These are phyloP conservation scores for Kitagawia praeruptora DNA, from an alignment of 129 eudicot species.

Conservation along the genomic window DNA sequence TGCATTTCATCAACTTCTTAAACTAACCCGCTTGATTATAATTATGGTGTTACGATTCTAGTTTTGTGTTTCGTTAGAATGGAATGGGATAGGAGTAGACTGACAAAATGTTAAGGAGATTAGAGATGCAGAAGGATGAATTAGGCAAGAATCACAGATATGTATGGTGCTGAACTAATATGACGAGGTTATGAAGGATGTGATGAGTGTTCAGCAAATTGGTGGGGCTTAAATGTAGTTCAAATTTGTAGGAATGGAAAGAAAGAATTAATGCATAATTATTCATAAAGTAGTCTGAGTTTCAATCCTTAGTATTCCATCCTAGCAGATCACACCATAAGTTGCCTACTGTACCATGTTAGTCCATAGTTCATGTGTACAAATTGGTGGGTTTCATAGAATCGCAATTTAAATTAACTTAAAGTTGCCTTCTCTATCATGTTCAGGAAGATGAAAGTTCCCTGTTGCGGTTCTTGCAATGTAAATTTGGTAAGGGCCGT, in stretches of 20 bases:
- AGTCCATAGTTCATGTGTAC: neutral
- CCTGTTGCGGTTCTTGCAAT: conserved; percentile 86
- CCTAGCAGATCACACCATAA: neutral
- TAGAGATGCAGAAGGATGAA: neutral
- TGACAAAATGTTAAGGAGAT: neutral
- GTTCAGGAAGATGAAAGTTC: conserved; percentile 88
- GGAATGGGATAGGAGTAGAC: neutral
- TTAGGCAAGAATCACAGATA: neutral
- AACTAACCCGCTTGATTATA: neutral
- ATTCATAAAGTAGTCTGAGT: neutral
- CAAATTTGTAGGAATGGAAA: neutral
- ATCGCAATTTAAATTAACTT: neutral
- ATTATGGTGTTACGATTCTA: neutral
- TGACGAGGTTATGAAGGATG: neutral
- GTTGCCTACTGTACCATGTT: neutral
- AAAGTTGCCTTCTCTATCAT: conserved; percentile 4
- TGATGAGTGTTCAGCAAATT: neutral
- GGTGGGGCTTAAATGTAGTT: neutral
- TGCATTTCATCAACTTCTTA: neutral
- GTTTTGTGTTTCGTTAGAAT: neutral
- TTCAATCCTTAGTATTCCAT: no score
- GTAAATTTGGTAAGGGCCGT: conserved; percentile 83
- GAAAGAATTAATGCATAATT: neutral
- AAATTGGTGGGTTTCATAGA: neutral
- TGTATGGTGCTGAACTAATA: neutral